Conservation (phyloP, 1,284 basidiomycete species). For the Fistulinella cinereoalba region DNA sequence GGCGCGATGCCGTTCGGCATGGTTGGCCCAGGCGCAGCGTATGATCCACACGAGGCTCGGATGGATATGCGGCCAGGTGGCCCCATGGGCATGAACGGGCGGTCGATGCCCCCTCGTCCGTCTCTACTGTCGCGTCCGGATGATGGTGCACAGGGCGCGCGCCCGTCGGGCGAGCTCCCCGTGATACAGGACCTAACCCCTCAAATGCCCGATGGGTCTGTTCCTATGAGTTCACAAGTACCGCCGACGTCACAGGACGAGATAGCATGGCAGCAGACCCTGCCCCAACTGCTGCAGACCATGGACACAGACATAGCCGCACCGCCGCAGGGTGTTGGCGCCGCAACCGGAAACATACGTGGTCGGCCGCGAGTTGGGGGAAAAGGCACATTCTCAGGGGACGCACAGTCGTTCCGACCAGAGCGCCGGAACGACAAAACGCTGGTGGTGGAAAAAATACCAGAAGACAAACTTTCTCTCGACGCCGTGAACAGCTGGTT, state of each 20-base stretch:
- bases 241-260: conserved; percentile 11
- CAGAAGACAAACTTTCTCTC: conserved; percentile 75
- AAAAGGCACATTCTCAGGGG: conserved; percentile 54
- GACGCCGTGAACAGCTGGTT: conserved; percentile 87
- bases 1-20: conserved; percentile 44
- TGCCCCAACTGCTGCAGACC: conserved; percentile 17
- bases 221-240: conserved; percentile 5
- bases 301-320: conserved; percentile 42
- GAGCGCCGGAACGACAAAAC: conserved; percentile 77
- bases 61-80: conserved; percentile 65
- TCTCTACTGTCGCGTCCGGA: conserved; percentile 54
- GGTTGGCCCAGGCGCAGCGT: conserved; percentile 48
- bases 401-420: conserved; percentile 62
- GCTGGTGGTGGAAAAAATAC: conserved; percentile 92
- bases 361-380: conserved; percentile 46
- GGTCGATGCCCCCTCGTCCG: conserved; percentile 49
- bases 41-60: conserved; percentile 72
- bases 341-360: conserved; percentile 39
- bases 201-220: conserved; percentile 33
- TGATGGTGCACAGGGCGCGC: conserved; percentile 39
- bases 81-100: conserved; percentile 32
- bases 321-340: conserved; percentile 20
- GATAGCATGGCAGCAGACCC: conserved; percentile 13
- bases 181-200: conserved; percentile 80
- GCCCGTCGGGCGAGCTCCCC: conserved; percentile 62